These are phyloP conservation scores for Phytophthora tubulina DNA, from an alignment of 352 stramenopile species.

Conservation along the genomic window DNA sequence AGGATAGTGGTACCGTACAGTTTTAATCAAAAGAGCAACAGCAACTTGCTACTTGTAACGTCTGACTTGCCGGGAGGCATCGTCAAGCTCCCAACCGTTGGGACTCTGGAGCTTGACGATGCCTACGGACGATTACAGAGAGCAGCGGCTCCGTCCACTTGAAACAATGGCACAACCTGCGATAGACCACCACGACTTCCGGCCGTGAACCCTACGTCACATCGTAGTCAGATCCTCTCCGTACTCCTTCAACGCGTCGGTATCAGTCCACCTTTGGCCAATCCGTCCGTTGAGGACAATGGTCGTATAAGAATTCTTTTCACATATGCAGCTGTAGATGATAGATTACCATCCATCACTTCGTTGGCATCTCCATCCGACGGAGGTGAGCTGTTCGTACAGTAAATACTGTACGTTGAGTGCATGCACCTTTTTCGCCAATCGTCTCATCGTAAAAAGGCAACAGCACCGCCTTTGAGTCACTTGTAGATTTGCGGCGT, in stretches of 20 bases:
- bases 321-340: constrained; percentile 1
- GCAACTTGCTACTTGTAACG: not conserved
- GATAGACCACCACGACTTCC: constrained; percentile 14
- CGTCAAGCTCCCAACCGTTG: too few species aligned
- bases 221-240: constrained; percentile 31
- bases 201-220: constrained; percentile 18
- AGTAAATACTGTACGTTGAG: not conserved
- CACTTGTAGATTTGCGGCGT: constrained; percentile 36
- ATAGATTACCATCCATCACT: constrained; percentile 16
- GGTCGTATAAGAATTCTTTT: not conserved
- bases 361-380: too few species aligned
- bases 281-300: not conserved
- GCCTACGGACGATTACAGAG: not conserved
- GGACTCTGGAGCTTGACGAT: too few species aligned
- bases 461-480: not conserved
- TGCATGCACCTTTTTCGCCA: constrained; percentile 34
- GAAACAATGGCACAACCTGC: constrained; percentile 27
- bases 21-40: not conserved
- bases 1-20: not conserved
- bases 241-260: constrained; percentile 3
- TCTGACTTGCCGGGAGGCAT: too few species aligned
- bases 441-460: constrained; percentile 17
- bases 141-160: not conserved
- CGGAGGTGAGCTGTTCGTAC: too few species aligned
- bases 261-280: constrained; percentile 9